Evolutionary conservation across 1,284 basidiomycete genomes (phyloP), one percentile per base, ranked within the genome.

Genomic region (Ustilago bromivora): DNA sequence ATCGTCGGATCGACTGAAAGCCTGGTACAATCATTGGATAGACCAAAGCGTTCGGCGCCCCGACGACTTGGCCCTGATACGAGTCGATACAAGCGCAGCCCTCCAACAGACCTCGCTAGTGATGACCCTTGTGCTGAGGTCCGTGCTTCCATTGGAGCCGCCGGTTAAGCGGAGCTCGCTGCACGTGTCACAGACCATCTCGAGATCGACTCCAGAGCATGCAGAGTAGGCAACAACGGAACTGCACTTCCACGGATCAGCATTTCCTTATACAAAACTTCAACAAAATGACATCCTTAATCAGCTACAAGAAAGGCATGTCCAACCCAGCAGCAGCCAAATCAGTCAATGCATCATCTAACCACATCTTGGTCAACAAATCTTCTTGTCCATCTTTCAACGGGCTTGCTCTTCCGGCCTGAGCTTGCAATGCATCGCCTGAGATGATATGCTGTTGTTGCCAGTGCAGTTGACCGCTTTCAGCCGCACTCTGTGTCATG

Each of bases 291-390:
- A 0, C 5, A n/a, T 46, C 1, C n/a, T 46, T 11, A 3, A 11
- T 17, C 11, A 19, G 15, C 53, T 60, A 77, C 11, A 77, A 35
- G 47, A 77, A 77, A 34, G 75, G 75, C 75, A 77, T 77, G 31
- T 77, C 75, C 32, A 77, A 58, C n/a, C 75, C 76, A 12, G 71
- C 68, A 0, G 67, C 66, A 5, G 71, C 76, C 11, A 78, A 49
- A 34, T 78, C 76, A 8, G 68, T 71, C 17, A 78, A 62, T 5
- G 76, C 76, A 40, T 78, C 71, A 31, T 78, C 71, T 13, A 78
- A 66, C 76, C 76, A 78, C 67, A 78, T 78, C 19, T 67, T 65
- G 5, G 76, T 71, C 57, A 74, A 54, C 28, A 78, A 49, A 57
- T 78, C 71, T 11, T 78, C 76, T 40, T 71, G 58, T 15, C 56